Evolutionary conservation across 495 filamentous ascomycete species (phyloP).

Genomic region (Sordaria brevicollis): DNA sequence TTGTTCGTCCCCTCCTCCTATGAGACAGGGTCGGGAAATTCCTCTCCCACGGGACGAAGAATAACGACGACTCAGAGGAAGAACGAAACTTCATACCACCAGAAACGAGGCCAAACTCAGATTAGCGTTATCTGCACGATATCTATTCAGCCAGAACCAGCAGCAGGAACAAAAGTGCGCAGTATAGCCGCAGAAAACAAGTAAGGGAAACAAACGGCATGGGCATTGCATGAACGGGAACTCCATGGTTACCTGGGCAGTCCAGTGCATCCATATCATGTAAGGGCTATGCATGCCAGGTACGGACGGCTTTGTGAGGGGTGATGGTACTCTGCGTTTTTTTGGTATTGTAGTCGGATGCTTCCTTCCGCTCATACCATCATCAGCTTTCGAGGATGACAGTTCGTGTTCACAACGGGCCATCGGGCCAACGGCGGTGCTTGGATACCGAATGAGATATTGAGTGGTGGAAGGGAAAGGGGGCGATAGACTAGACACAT

Average conservation of each 20-base stretch:
- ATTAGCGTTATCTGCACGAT: neutral
- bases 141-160: neutral
- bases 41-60: neutral
- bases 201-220: neutral
- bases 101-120: neutral
- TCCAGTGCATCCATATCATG: neutral
- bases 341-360: neutral
- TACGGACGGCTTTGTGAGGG: neutral
- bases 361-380: neutral
- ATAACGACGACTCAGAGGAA: neutral
- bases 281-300: neutral
- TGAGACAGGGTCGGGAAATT: neutral
- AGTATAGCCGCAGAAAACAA: neutral
- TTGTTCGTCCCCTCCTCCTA: neutral
- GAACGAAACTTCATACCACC: neutral
- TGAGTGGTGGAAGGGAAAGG: neutral
- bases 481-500: neutral
- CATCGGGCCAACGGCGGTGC: neutral
- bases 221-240: neutral
- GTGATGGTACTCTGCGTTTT: neutral
- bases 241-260: neutral
- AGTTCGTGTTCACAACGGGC: neutral
- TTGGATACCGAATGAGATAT: neutral
- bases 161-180: neutral
- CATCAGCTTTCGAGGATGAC: neutral